A percentile compares a stretch with the other conserved stretches of the same genome.
phyloP scores from a whole-genome alignment of 768 basidiomycete species.

The Leucosporidium creatinivorum region DNA sequence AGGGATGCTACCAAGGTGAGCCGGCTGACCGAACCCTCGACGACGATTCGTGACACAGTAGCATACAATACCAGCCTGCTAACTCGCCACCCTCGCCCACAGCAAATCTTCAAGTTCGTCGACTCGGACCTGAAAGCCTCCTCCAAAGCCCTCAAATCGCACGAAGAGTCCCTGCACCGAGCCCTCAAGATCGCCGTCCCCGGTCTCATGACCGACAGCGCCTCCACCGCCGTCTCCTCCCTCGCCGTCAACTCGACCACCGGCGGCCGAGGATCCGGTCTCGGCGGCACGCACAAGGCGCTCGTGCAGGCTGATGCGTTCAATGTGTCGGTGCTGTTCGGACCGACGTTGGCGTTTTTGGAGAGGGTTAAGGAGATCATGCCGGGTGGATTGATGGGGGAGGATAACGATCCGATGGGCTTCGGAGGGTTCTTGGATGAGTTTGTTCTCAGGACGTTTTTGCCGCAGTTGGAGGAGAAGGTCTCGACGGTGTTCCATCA shows the following conservation, averaged over 20 bases:
- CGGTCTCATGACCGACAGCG: conserved; percentile 65
- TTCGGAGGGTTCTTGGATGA: conserved; percentile 37
- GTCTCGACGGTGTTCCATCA: conserved; percentile 79
- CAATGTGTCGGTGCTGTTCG: conserved; percentile 88
- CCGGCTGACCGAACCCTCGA: too few species aligned
- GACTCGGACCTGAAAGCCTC: conserved; percentile 76
- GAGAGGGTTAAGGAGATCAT: conserved; percentile 62
- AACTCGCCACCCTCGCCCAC: neutral
- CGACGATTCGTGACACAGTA: too few species aligned
- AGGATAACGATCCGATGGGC: conserved; percentile 34
- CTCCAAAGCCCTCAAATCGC: conserved; percentile 58
- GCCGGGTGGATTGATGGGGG: conserved; percentile 45
- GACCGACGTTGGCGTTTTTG: conserved; percentile 81
- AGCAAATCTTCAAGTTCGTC: conserved; percentile 84
- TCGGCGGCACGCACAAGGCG: conserved; percentile 71
- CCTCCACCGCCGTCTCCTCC: conserved; percentile 22
- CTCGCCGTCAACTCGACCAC: conserved; percentile 37
- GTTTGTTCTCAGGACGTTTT: conserved; percentile 83
- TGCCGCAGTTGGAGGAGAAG: conserved; percentile 92
- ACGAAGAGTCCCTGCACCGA: conserved; percentile 77
- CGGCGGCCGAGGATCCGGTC: conserved; percentile 51
- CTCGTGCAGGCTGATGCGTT: conserved; percentile 87
- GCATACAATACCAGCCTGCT: too few species aligned
- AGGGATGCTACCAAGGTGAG: conserved; percentile 72
- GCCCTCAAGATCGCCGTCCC: conserved; percentile 87